Evolutionary conservation across 257 asterid species (phyloP).

Genomic region (Cynanchum wilfordii): DNA sequence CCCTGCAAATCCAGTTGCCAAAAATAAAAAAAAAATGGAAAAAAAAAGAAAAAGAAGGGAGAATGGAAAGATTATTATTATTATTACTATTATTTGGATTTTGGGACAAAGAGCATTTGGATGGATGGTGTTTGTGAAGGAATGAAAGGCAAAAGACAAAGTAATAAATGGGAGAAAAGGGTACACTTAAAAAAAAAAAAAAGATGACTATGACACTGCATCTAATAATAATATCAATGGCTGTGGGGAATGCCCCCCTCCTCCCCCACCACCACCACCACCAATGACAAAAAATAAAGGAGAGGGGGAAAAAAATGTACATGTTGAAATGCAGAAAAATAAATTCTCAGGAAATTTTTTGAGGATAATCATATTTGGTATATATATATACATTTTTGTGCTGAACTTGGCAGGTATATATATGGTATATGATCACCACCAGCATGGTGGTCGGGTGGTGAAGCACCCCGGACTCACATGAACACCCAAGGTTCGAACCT

Average conservation of each 20-base stretch:
- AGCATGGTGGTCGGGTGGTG: too few relatives aligned
- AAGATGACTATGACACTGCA: slow-evolving; percentile 61
- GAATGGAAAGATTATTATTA: slow-evolving; percentile 12
- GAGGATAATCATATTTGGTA: not conserved
- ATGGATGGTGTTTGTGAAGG: slow-evolving; percentile 38
- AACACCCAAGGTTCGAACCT: too few relatives aligned
- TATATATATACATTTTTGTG: not conserved
- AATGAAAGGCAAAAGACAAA: slow-evolving; percentile 68
- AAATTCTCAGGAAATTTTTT: too few relatives aligned
- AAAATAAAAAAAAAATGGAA: not conserved
- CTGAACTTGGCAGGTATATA: not conserved
- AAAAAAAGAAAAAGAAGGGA: not conserved
- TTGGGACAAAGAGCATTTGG: slow-evolving; percentile 40
- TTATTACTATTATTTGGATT: not conserved
- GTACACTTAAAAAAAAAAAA: slow-evolving; percentile 37
- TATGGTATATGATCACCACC: too few relatives aligned
- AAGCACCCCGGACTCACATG: too few relatives aligned
- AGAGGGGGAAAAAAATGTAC: not conserved
- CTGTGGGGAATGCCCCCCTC: slow-evolving; percentile 32
- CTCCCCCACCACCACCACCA: slow-evolving; percentile 1
- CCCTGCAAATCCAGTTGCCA: slow-evolving; percentile 26
- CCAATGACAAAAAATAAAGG: not conserved
- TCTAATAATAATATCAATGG: slow-evolving; percentile 41
- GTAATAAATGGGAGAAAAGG: slow-evolving; percentile 60
- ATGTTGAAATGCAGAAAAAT: too few relatives aligned